Evolutionary conservation across 2,329 filamentous ascomycete species (phyloP).

Genomic region (Xylariaceae sp.): DNA sequence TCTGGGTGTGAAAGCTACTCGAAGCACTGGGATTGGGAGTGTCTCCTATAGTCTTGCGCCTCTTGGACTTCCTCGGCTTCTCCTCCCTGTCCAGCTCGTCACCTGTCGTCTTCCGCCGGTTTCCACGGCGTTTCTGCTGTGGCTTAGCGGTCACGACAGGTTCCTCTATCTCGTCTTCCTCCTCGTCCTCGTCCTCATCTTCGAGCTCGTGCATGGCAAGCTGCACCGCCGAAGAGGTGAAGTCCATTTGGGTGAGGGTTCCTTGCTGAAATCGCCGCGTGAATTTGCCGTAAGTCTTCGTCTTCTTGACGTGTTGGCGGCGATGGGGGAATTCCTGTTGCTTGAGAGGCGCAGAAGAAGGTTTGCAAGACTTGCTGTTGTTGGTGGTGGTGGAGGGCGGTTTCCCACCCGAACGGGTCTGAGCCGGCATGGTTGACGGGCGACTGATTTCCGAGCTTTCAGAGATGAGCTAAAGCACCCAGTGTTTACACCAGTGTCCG

Average conservation of each 20-base stretch:
- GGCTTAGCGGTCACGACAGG: slow-evolving; percentile 4
- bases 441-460: no score
- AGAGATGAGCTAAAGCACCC: no score
- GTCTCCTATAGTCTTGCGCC: slow-evolving; percentile 29
- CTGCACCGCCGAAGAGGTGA: slow-evolving; percentile 18
- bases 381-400: slow-evolving; percentile 8
- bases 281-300: slow-evolving; percentile 20
- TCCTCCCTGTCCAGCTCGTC: slow-evolving; percentile 18
- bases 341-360: slow-evolving; percentile 21
- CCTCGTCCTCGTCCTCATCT: slow-evolving; percentile 14
- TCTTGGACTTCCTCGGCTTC: slow-evolving; percentile 19
- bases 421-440: slow-evolving; percentile 17
- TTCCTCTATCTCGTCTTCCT: slow-evolving; percentile 7
- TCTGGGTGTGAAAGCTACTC: slow-evolving; percentile 30
- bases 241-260: slow-evolving; percentile 28
- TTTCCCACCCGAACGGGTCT: slow-evolving; percentile 18
- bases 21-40: slow-evolving; percentile 14
- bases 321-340: slow-evolving; percentile 22
- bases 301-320: slow-evolving; percentile 18
- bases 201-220: slow-evolving; percentile 12
- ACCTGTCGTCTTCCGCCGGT: slow-evolving; percentile 24
- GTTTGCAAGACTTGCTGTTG: slow-evolving; percentile 12
- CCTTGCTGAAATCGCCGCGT: slow-evolving; percentile 16
- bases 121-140: slow-evolving; percentile 10
- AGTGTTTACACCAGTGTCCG: no score